A percentile compares a stretch with the other conserved stretches of the same genome.
Conservation (phyloP, 2,329 filamentous ascomycete genomes). For the Trichoderma sp. region DNA sequence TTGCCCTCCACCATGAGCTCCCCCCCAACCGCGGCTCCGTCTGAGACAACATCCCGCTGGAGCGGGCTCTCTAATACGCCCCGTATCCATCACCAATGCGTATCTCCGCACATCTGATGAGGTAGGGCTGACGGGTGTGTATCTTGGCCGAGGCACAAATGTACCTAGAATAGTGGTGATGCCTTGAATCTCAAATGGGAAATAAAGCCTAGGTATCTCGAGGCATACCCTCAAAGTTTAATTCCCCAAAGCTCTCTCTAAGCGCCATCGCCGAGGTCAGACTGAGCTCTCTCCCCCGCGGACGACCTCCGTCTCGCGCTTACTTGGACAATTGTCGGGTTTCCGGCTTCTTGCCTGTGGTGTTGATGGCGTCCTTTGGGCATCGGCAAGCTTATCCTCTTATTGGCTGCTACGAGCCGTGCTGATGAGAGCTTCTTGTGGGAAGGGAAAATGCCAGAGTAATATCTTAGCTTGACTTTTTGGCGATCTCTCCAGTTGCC, state of each 20-base stretch:
- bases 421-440: background rate
- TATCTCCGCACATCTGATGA: too few species aligned
- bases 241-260: background rate
- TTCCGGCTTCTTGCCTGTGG: background rate
- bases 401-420: constrained; percentile 9
- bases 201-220: constrained; percentile 7
- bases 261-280: constrained; percentile 12
- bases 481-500: background rate
- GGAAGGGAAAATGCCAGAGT: background rate
- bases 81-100: too few species aligned
- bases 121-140: too few species aligned
- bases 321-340: constrained; percentile 11
- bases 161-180: too few species aligned
- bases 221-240: background rate
- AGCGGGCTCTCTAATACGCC: too few species aligned
- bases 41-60: too few species aligned
- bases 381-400: too few species aligned
- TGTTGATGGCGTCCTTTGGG: background rate
- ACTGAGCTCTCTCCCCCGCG: background rate
- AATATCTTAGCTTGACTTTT: constrained; percentile 10
- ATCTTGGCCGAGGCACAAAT: too few species aligned
- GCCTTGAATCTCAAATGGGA: background rate
- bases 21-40: too few species aligned
- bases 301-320: constrained; percentile 12
- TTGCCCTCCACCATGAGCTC: too few species aligned